Evolutionary conservation across 2,329 filamentous ascomycete species (phyloP).

Genomic region (Dactylonectria estremocensis): DNA sequence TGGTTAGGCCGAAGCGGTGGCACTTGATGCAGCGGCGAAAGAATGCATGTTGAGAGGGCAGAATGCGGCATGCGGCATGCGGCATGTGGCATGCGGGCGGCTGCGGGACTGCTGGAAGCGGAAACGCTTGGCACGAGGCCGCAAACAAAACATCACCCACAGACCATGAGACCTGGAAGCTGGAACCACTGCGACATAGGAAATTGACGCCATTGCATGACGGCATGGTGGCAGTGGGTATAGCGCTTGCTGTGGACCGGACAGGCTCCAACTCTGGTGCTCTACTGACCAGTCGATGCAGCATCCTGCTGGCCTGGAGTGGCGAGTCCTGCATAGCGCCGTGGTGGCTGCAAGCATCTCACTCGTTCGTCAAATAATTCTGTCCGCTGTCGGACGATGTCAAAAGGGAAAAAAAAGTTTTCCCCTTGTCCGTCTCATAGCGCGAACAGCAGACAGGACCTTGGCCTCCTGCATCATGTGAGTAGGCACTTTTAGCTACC

Average conservation of each 20-base stretch:
- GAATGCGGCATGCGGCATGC: constrained; percentile 33
- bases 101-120: constrained; percentile 48
- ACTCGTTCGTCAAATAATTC: constrained; percentile 11
- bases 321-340: constrained; percentile 24
- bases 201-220: constrained; percentile 48
- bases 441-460: not conserved
- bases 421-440: constrained; percentile 22
- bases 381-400: constrained; percentile 36
- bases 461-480: not conserved
- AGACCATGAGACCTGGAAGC: constrained; percentile 2
- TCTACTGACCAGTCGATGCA: constrained; percentile 8
- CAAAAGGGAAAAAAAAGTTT: constrained; percentile 33
- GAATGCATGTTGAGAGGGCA: constrained; percentile 5
- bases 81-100: constrained; percentile 17
- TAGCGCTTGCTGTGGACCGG: constrained; percentile 26
- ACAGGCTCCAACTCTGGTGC: not conserved
- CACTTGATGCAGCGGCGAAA: constrained; percentile 13
- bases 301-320: constrained; percentile 18
- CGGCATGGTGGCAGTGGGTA: constrained; percentile 47
- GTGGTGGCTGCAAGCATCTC: constrained; percentile 1
- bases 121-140: constrained; percentile 33
- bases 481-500: not conserved
- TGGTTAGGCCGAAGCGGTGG: constrained; percentile 1
- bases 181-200: constrained; percentile 3
- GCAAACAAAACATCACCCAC: constrained; percentile 33